Evolutionary conservation across 331 rosid genomes (phyloP).

Genomic region (Acacia pycnantha): DNA sequence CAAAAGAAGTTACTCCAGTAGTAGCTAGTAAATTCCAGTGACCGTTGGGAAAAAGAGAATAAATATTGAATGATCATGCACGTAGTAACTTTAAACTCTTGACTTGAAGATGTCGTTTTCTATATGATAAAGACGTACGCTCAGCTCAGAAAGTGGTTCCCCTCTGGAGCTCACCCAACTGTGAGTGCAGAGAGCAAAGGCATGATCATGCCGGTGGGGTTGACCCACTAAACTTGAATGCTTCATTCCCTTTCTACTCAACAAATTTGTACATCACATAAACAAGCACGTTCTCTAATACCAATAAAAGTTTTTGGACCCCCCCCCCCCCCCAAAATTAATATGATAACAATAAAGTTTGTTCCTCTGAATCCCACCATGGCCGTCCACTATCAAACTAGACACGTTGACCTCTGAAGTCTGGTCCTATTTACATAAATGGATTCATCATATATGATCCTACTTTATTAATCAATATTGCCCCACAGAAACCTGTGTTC

Average conservation of each 20-base stretch:
- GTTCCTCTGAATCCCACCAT: neutral
- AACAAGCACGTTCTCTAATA: neutral
- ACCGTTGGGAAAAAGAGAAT: neutral
- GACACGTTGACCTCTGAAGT: slow-evolving; percentile 17
- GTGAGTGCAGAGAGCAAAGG: neutral
- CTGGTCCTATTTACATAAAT: slow-evolving; percentile 1
- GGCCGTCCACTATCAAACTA: neutral
- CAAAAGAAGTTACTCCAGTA: neutral
- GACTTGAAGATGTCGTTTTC: neutral
- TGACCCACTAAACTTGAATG: slow-evolving; percentile 19
- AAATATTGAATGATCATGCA: neutral
- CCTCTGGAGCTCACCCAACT: neutral
- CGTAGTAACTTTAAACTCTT: neutral
- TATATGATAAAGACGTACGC: slow-evolving; percentile 2
- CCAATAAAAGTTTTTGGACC: neutral
- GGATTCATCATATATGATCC: neutral
- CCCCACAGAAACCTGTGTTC: slow-evolving; percentile 36
- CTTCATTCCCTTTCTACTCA: neutral
- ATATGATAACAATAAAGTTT: neutral
- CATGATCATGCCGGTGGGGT: slow-evolving; percentile 12
- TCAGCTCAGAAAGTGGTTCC: neutral
- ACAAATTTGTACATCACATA: neutral
- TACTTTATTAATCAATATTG: slow-evolving; percentile 8
- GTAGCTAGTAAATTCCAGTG: neutral
- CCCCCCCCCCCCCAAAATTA: neutral